Conservation (phyloP, 176 grass and related monocot genomes). For the Puccinellia tenuiflora region DNA sequence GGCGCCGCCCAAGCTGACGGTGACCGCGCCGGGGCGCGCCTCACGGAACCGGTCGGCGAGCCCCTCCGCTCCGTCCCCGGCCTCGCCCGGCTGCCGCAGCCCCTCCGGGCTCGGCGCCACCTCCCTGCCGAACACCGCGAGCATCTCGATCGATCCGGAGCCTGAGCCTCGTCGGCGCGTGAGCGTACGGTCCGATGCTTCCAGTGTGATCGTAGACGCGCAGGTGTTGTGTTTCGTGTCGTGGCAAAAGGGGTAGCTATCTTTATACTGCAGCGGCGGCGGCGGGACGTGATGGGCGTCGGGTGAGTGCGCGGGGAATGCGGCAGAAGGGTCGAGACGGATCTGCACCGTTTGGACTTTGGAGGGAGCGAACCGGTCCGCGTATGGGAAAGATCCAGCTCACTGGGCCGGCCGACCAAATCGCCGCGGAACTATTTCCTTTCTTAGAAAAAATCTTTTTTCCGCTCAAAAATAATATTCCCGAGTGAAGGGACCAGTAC, state of each 20-base stretch:
- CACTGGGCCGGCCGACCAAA: not conserved
- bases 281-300: not conserved
- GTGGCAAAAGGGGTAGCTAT: not conserved
- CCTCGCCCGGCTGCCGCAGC: slow-evolving; percentile 31
- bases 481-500: no score
- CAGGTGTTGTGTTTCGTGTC: not conserved
- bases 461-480: no score
- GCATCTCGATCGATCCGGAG: slow-evolving; percentile 36
- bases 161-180: not conserved
- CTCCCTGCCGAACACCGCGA: slow-evolving; percentile 56
- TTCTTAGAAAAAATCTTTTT: no score
- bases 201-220: not conserved
- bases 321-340: slow-evolving; percentile 30
- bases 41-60: slow-evolving; percentile 38
- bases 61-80: slow-evolving; percentile 4
- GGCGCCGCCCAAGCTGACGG: slow-evolving; percentile 36
- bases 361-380: not conserved
- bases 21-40: slow-evolving; percentile 39
- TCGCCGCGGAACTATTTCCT: no score
- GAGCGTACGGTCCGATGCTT: not conserved
- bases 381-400: not conserved
- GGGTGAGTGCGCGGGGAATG: not conserved
- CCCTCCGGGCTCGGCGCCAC: slow-evolving; percentile 69
- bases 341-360: not conserved
- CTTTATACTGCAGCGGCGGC: not conserved